phyloP scores from a whole-genome alignment of 192 early-diverging fungal species.

The Coemansia asiatica region DNA sequence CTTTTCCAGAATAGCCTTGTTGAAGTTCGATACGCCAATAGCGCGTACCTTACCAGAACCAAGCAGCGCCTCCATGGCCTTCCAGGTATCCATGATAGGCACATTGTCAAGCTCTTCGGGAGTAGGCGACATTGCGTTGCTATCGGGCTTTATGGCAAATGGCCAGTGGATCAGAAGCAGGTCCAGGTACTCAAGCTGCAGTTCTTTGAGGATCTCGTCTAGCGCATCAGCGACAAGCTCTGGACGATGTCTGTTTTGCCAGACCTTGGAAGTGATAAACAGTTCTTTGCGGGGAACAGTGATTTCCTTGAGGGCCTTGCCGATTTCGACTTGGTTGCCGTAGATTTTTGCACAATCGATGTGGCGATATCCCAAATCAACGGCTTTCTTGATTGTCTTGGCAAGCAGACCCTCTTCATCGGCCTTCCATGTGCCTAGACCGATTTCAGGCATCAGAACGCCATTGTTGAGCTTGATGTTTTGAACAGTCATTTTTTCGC shows the following conservation, averaged over 20 bases:
- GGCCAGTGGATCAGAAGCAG: conserved; percentile 89
- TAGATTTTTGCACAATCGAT: conserved; percentile 70
- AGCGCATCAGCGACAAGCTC: conserved; percentile 64
- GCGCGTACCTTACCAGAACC: conserved; percentile 67
- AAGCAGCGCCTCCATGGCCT: conserved; percentile 77
- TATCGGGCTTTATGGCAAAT: conserved; percentile 57
- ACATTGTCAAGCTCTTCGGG: conserved; percentile 50
- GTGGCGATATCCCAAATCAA: conserved; percentile 70
- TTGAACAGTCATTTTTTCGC: conserved; percentile 20
- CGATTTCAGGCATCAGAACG: conserved; percentile 62
- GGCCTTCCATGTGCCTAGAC: conserved; percentile 66
- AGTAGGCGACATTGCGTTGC: conserved; percentile 27
- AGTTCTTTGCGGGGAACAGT: conserved; percentile 68
- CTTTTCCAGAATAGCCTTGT: conserved; percentile 62
- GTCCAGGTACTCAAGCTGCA: conserved; percentile 76
- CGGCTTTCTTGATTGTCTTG: conserved; percentile 63
- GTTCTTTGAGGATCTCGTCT: conserved; percentile 64
- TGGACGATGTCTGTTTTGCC: conserved; percentile 65
- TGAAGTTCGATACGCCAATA: conserved; percentile 88
- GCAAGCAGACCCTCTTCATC: conserved; percentile 55
- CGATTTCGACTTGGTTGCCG: conserved; percentile 79
- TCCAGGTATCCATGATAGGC: conserved; percentile 73
- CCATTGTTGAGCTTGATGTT: conserved; percentile 65
- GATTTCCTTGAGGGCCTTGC: conserved; percentile 65
- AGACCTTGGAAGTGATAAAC: conserved; percentile 80